These are phyloP conservation scores for Aquilaria sinensis DNA, from an alignment of 345 rosid species.

Conservation along the genomic window DNA sequence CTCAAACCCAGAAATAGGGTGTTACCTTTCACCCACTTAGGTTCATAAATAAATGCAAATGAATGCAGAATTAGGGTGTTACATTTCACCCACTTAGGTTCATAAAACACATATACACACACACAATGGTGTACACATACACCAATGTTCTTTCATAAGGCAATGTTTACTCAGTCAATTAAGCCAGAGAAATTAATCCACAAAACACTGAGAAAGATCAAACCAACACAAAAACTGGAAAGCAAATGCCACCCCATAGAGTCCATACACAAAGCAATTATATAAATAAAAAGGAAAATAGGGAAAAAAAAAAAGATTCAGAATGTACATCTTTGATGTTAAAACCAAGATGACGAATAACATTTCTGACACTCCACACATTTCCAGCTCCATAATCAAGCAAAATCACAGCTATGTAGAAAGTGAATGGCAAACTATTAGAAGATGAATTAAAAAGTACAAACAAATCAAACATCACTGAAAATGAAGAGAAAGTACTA, in stretches of 20 bases:
- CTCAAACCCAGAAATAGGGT: no score
- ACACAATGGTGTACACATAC: no score
- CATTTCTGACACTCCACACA: constrained; percentile 83
- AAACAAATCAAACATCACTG: background rate
- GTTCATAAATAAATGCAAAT: no score
- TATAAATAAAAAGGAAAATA: background rate
- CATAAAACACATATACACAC: no score
- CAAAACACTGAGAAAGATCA: no score
- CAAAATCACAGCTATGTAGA: constrained; percentile 55
- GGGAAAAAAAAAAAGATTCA: constrained; percentile 5
- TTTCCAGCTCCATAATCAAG: constrained; percentile 98
- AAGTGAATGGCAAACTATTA: constrained; percentile 64
- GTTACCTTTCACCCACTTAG: no score
- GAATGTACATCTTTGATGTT: constrained; percentile 58
- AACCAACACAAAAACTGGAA: no score
- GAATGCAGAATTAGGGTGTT: no score
- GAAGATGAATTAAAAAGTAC: background rate
- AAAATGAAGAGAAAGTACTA: constrained; percentile 28
- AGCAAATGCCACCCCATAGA: background rate
- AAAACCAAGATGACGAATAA: constrained; percentile 73
- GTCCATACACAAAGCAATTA: background rate
- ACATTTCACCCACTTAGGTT: no score
- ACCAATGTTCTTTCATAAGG: no score
- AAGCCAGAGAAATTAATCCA: no score
- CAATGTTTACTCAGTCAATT: no score